Evolutionary conservation across 2,329 filamentous ascomycete species (phyloP), one percentile per base, ranked within the genome.

Genomic region (Rasamsonia emersonii): DNA sequence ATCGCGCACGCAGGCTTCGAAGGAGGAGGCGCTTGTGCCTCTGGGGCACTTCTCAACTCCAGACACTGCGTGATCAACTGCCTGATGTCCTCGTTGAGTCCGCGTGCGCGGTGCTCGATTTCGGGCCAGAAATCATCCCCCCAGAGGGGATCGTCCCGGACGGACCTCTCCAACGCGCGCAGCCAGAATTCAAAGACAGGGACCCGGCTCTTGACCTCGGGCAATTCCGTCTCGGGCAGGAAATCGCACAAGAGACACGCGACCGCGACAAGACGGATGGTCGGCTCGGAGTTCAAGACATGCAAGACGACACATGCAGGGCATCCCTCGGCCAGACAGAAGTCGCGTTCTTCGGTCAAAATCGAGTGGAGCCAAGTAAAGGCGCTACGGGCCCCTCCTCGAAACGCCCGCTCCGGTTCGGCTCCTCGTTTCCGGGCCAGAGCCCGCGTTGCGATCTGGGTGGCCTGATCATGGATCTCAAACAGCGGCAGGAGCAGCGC

Each of bases 361-460:
- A 76, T 73, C 51, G 70, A 75, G 39, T 75, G 68, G 20, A 77
- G 59, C 64, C 71, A 76, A 32, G 74, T 56, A 45, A 73, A 77
- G 1, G 73, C 71, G 37, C 65, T 65, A 26, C 73, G 65, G 3
- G 71, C 71, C 32, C 71, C 67, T 4, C 70, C 69, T 2, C 65
- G 61, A 49, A 74, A 77, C 3, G 71, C 73, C 24, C 71, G 62
- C 45, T 76, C 73, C 4, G 71, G 62, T 35, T 76, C 72, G 33
- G 67, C 61, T 10, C 61, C 58, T 36, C 63, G 64, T 24, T 53
- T 52, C 18, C 60, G 65, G 36, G 66, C 65, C 7, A 74, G 59
- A 1, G 62, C 64, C 14, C 62, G 62, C 18, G 64, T 57, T 2
- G 73, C 73, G 18, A 74, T 59, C 1, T 59, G 59, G 18, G 65